Percentiles rank a stretch among this genome's conserved stretches.
Evolutionary conservation across 495 filamentous ascomycete species (phyloP).

Genomic region (Apiosordaria backusii): DNA sequence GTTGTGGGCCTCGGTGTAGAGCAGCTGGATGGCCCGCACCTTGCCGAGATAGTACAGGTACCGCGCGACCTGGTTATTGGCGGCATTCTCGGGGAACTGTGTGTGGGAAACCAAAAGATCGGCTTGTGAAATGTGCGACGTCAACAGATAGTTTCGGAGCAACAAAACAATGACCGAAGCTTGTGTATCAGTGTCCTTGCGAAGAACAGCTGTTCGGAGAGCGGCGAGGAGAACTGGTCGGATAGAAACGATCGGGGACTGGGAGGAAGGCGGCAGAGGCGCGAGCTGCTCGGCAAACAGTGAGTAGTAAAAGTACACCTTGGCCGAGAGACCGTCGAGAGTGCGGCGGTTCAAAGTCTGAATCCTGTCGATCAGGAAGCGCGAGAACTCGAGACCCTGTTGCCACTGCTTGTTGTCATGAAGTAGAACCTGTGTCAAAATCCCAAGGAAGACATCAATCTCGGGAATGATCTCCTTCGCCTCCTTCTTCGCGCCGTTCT

Average conservation of each 20-base stretch:
- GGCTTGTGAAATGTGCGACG: conserved; percentile 94
- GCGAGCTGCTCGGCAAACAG: conserved; percentile 87
- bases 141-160: conserved; percentile 92
- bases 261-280: conserved; percentile 80
- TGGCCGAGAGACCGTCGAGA: conserved; percentile 86
- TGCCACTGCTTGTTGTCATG: conserved; percentile 78
- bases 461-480: conserved; percentile 79
- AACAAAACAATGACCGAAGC: conserved; percentile 91
- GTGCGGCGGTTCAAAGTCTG: conserved; percentile 89
- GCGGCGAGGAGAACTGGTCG: conserved; percentile 83
- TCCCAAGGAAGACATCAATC: conserved; percentile 85
- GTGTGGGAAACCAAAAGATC: conserved; percentile 94
- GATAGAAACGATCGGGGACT: conserved; percentile 77
- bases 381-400: conserved; percentile 78
- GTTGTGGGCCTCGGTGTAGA: conserved; percentile 95
- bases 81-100: conserved; percentile 84
- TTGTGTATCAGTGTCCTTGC: conserved; percentile 95
- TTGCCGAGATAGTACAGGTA: conserved; percentile 96
- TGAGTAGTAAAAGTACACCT: conserved; percentile 96
- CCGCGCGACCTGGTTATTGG: conserved; percentile 95
- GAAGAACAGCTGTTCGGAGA: conserved; percentile 85
- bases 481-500: conserved; percentile 55
- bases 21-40: conserved; percentile 91
- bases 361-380: conserved; percentile 72
- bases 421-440: conserved; percentile 84